phyloP scores from a whole-genome alignment of 2,329 filamentous ascomycete species.

The Aspergillus bombycis region DNA sequence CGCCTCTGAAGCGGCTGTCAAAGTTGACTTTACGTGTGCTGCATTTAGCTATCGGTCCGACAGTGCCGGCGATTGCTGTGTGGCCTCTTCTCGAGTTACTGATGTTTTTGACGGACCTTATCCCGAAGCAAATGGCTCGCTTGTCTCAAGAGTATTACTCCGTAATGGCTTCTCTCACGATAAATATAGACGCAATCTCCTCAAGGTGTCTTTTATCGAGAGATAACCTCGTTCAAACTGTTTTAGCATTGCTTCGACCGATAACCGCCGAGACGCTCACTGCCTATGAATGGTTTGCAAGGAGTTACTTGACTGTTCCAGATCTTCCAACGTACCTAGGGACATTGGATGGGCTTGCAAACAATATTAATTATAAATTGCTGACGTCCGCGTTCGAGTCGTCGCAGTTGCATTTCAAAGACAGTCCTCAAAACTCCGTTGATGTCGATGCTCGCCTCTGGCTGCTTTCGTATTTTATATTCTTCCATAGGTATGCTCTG shows the following conservation, averaged over 20 bases:
- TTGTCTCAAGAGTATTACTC: slow-evolving; percentile 44
- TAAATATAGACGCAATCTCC: slow-evolving; percentile 24
- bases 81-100: slow-evolving; percentile 39
- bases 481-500: slow-evolving; percentile 55
- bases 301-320: slow-evolving; percentile 51
- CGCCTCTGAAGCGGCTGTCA: slow-evolving; percentile 43
- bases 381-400: slow-evolving; percentile 43
- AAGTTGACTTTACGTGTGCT: slow-evolving; percentile 40
- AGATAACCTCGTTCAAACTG: slow-evolving; percentile 34
- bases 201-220: slow-evolving; percentile 26
- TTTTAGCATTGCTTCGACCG: slow-evolving; percentile 47
- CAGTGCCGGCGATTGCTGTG: slow-evolving; percentile 27
- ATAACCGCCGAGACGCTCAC: slow-evolving; percentile 48
- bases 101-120: slow-evolving; percentile 39
- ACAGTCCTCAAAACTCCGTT: slow-evolving; percentile 33
- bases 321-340: slow-evolving; percentile 42
- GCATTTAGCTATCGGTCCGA: slow-evolving; percentile 26
- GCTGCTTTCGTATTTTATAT: slow-evolving; percentile 64
- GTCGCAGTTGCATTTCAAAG: slow-evolving; percentile 29
- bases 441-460: slow-evolving; percentile 53
- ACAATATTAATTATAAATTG: slow-evolving; percentile 55
- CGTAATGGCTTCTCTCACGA: slow-evolving; percentile 42
- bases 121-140: slow-evolving; percentile 45
- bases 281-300: slow-evolving; percentile 50
- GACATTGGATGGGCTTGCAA: slow-evolving; percentile 47